These are phyloP conservation scores for Straminergon stramineum DNA, from an alignment of 225 moss, liverwort and hornwort species.

Conservation along the genomic window DNA sequence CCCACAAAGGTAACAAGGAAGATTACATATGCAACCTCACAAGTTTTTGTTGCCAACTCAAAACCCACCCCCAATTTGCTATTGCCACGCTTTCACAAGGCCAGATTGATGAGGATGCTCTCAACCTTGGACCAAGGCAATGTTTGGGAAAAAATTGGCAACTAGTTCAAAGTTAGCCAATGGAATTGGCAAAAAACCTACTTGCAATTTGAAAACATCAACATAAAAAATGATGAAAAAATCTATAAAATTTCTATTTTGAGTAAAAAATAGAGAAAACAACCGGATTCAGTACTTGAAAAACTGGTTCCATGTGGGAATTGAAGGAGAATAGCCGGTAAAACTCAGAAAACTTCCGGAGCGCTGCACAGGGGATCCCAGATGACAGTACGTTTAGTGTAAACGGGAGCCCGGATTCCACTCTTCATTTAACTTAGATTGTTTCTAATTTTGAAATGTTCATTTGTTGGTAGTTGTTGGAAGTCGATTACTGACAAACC, in stretches of 20 bases:
- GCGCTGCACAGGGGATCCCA: background rate
- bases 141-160: too few species aligned
- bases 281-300: too few species aligned
- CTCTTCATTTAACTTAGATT: too few species aligned
- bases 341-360: background rate
- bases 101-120: background rate
- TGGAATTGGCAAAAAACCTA: too few species aligned
- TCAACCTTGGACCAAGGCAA: too few species aligned
- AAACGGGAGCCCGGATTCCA: background rate
- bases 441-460: background rate
- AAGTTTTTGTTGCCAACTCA: background rate
- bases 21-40: accelerated
- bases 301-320: too few species aligned
- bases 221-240: too few species aligned
- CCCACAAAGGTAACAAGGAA: accelerated
- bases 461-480: background rate
- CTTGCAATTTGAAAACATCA: too few species aligned
- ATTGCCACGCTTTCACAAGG: accelerated
- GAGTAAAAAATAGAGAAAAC: too few species aligned
- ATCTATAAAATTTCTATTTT: too few species aligned
- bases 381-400: background rate
- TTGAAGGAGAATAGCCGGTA: too few species aligned
- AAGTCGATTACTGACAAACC: background rate
- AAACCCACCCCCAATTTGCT: background rate
- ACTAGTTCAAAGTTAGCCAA: too few species aligned